phyloP scores from a whole-genome alignment of 371 early-diverging fungal species.

The Neoconidiobolus thromboides region DNA sequence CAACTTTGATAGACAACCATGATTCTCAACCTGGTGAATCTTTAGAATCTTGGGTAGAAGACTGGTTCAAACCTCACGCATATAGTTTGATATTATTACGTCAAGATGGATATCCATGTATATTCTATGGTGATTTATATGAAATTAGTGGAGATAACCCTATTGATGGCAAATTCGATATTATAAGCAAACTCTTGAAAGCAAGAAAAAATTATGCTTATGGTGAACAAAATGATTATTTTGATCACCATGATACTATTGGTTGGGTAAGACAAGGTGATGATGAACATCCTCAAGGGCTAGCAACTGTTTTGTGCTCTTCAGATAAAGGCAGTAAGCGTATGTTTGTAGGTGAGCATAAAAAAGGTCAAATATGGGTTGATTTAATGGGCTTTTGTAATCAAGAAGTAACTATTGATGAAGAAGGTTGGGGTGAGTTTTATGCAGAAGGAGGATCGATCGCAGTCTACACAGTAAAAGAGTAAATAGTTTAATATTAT shows the following conservation, averaged over 20 bases:
- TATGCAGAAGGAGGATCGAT: conserved; percentile 13
- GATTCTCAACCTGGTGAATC: conserved; percentile 13
- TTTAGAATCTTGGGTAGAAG: conserved; percentile 11
- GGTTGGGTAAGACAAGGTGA: conserved; percentile 20
- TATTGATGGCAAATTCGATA: conserved; percentile 1
- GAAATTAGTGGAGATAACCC: conserved; percentile 10
- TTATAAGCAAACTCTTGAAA: conserved; percentile 10
- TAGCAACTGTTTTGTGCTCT: conserved; percentile 10
- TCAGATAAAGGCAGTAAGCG: conserved; percentile 12
- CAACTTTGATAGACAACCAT: conserved; percentile 16
- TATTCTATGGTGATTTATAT: conserved; percentile 16
- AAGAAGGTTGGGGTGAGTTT: conserved; percentile 18
- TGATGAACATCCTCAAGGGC: conserved; percentile 8
- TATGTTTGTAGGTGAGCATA: conserved; percentile 15
- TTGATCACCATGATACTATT: conserved; percentile 18
- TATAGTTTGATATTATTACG: conserved; percentile 13
- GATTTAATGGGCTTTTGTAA: conserved; percentile 16
- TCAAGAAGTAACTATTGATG: conserved; percentile 14
- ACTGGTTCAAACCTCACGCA: conserved; percentile 16
- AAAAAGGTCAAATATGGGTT: conserved; percentile 15
- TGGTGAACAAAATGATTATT: conserved; percentile 20
- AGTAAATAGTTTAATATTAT: no score
- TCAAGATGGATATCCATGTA: conserved; percentile 12
- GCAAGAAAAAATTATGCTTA: conserved; percentile 16
- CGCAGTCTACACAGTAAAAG: conserved; percentile 1